phyloP scores from a whole-genome alignment of 2,329 filamentous ascomycete species.

The Zymoseptoria pseudotritici region DNA sequence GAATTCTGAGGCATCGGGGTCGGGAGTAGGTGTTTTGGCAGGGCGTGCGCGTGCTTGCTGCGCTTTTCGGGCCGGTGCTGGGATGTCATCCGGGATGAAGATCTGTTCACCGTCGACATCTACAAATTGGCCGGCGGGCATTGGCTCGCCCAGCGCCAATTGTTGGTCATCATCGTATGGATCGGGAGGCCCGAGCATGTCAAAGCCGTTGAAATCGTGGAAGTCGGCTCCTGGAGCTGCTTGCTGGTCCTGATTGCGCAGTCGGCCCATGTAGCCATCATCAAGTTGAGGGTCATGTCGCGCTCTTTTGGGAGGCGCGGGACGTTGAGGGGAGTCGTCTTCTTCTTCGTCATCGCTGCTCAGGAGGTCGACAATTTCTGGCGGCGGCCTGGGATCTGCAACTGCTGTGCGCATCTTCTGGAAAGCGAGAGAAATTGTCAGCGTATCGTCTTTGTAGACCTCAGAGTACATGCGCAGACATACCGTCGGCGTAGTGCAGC shows the following conservation, averaged over 20 bases:
- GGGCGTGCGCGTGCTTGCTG: background rate
- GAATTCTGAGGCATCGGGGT: constrained; percentile 1
- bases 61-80: background rate
- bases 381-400: background rate
- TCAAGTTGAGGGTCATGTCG: background rate
- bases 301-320: background rate
- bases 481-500: background rate
- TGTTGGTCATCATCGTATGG: background rate
- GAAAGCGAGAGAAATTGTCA: background rate
- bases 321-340: background rate
- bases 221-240: background rate
- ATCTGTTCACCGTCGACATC: constrained; percentile 18
- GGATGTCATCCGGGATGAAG: constrained; percentile 21
- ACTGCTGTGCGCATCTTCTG: background rate
- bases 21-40: background rate
- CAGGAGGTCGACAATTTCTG: constrained; percentile 19
- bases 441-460: background rate
- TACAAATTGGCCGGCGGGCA: constrained; percentile 4
- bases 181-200: background rate
- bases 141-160: background rate
- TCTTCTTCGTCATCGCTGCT: constrained; percentile 19
- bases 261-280: background rate
- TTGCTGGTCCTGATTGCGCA: constrained; percentile 1
- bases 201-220: constrained; percentile 2
- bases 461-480: background rate